Base-by-base conservation (phyloP, 2,329 filamentous ascomycete species). In the Davidsoniella virescens region DNA sequence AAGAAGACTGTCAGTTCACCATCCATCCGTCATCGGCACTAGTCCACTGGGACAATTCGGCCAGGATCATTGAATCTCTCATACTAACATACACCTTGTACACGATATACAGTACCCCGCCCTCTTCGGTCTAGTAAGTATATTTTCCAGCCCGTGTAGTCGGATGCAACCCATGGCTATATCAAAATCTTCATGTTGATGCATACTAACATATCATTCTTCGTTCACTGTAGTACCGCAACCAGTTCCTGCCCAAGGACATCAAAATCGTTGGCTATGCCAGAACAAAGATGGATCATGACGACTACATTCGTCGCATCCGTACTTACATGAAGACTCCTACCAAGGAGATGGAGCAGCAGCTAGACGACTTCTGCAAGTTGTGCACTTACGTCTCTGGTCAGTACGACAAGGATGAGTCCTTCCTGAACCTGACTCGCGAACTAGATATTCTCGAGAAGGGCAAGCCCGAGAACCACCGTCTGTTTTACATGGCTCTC, bases 301-400 rank as follows among this genome's bases (percentile, higher is more conserved):
- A 87, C 56, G 92, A 98, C 67, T 96, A 85, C 72, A 76, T 96
- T 64, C 85, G 82, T 70, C 80, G 92, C 59, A 87, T 98, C 68
- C 90, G 84, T 70, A 94, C 87, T 54, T 93, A 95, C 72, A 98
- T 98, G 73, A 96, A 98, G 78, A 92, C 88, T 14, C 92, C 92
- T 14, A 95, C 90, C 59, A 94, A 94, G 73, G 92, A 96, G 60
- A 81, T 93, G 59, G 88, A 98, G 72, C 83, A 94, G 69, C 88
- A 96, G 66, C 75, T 98, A 54, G 79, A 92, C 55, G 83, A 92
- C 53, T 98, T 98, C 70, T 82, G 80, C 70, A 71, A 76, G 55
- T 72, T 90, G 60, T 96, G 90, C 76, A 80, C 85, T 62, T 98
- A 98, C 63, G 73, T 98, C 47, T 86, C 88, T n/a, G 92, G 92